Conservation (phyloP, 306 rosid genomes). For the Trifolium fragiferum region DNA sequence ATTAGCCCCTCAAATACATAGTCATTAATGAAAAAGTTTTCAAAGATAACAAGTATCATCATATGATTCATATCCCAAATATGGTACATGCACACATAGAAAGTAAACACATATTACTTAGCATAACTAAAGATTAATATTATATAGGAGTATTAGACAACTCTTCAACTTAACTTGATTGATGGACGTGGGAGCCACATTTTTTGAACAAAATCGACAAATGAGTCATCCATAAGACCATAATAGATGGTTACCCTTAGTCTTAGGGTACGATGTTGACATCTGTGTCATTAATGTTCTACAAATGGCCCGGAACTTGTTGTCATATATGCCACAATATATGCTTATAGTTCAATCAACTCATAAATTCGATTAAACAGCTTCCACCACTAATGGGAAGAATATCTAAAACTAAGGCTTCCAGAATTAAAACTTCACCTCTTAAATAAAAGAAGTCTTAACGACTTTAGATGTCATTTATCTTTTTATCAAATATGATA, state of each 20-base stretch:
- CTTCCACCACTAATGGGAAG: conserved; percentile 50
- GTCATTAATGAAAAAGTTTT: conserved; percentile 32
- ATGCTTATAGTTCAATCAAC: background rate
- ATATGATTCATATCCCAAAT: conserved; percentile 2
- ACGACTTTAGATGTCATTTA: too few relatives aligned
- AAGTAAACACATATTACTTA: conserved; percentile 39
- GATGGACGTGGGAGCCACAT: conserved; percentile 36
- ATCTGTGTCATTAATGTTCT: conserved; percentile 38
- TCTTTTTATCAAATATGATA: too few relatives aligned
- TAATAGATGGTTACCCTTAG: conserved; percentile 44
- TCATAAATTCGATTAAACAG: conserved; percentile 43
- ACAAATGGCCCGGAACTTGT: conserved; percentile 21
- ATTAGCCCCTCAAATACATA: conserved; percentile 36
- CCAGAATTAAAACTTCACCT: conserved; percentile 24
- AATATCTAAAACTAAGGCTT: conserved; percentile 37
- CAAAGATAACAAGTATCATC: conserved; percentile 34
- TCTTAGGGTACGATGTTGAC: conserved; percentile 34
- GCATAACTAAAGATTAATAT: background rate
- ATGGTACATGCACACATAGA: conserved; percentile 21
- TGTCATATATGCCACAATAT: background rate
- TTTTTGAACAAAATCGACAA: conserved; percentile 41
- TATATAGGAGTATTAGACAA: conserved; percentile 2
- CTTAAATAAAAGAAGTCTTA: background rate
- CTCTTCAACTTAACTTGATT: background rate
- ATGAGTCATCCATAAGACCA: conserved; percentile 37